Percentiles rank a stretch among this genome's conserved stretches.
These are phyloP conservation scores for Colletotrichum liriopes DNA, from an alignment of 2,329 filamentous ascomycete genomes.

Conservation along the genomic window DNA sequence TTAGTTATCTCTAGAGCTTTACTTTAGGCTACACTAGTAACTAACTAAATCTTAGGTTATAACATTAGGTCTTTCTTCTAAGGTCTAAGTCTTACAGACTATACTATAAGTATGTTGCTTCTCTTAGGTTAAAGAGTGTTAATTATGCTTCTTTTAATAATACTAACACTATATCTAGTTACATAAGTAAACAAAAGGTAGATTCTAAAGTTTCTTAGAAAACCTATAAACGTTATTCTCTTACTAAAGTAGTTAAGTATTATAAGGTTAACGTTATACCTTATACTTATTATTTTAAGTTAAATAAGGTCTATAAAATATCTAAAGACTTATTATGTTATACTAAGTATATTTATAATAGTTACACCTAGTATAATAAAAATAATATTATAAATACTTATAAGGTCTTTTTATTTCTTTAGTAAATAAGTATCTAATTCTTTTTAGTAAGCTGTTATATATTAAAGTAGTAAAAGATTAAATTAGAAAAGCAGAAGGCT, in stretches of 20 bases:
- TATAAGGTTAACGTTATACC: neutral
- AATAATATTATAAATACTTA: neutral
- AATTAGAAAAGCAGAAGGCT: neutral
- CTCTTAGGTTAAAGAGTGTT: too few species aligned
- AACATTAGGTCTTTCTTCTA: too few species aligned
- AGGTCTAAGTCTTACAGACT: too few species aligned
- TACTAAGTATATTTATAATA: neutral
- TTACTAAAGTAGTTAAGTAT: neutral
- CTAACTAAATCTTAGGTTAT: too few species aligned
- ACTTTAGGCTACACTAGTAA: too few species aligned
- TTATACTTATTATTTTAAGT: conserved; percentile 2
- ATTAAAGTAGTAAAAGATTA: neutral
- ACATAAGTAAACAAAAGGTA: neutral
- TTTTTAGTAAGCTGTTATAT: neutral
- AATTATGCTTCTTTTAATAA: too few species aligned
- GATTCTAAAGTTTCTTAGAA: neutral
- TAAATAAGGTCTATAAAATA: neutral
- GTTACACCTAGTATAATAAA: neutral
- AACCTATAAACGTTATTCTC: neutral
- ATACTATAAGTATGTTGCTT: too few species aligned
- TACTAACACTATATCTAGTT: neutral
- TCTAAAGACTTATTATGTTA: neutral
- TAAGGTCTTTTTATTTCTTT: neutral
- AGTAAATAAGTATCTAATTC: neutral
- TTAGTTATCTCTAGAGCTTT: too few species aligned